Percentiles rank a stretch among this genome's conserved stretches.
phyloP scores from a whole-genome alignment of 1,139 yeast species.

The Hemisphaericaspora subhashii region DNA sequence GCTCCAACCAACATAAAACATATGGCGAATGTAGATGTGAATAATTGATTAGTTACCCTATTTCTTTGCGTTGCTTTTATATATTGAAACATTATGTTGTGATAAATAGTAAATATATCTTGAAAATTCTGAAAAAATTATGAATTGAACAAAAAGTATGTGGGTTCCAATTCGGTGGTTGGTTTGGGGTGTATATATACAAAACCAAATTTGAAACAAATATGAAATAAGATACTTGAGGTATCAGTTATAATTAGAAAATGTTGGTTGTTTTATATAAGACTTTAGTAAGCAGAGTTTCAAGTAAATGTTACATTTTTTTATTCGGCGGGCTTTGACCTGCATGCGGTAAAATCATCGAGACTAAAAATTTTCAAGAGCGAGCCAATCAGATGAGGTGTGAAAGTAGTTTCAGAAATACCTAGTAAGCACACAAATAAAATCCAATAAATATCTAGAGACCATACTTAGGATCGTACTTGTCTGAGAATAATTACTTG shows the following conservation, averaged over 20 bases:
- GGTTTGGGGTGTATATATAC: too few species aligned
- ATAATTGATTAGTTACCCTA: slow-evolving; percentile 62
- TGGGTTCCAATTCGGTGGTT: too few species aligned
- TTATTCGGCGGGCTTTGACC: neutral
- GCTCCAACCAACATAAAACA: slow-evolving; percentile 72
- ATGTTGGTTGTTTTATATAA: too few species aligned
- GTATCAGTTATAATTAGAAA: too few species aligned
- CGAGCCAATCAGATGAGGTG: slow-evolving; percentile 12
- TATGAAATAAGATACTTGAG: too few species aligned
- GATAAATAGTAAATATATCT: too few species aligned
- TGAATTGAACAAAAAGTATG: neutral
- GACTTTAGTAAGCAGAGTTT: too few species aligned
- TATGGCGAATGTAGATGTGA: slow-evolving; percentile 73
- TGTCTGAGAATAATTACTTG: too few species aligned
- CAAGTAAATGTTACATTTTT: too few species aligned
- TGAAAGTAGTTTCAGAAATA: slow-evolving; percentile 13
- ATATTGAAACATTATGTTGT: slow-evolving; percentile 18
- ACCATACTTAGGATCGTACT: too few species aligned
- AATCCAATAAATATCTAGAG: neutral
- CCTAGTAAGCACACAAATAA: neutral
- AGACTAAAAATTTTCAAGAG: neutral
- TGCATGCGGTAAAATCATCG: slow-evolving; percentile 4
- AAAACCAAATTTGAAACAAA: too few species aligned
- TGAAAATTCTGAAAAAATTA: too few species aligned
- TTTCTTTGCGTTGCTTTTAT: slow-evolving; percentile 58